Conservation (phyloP, 805 yeast species). For the Saturnispora halmiae region DNA sequence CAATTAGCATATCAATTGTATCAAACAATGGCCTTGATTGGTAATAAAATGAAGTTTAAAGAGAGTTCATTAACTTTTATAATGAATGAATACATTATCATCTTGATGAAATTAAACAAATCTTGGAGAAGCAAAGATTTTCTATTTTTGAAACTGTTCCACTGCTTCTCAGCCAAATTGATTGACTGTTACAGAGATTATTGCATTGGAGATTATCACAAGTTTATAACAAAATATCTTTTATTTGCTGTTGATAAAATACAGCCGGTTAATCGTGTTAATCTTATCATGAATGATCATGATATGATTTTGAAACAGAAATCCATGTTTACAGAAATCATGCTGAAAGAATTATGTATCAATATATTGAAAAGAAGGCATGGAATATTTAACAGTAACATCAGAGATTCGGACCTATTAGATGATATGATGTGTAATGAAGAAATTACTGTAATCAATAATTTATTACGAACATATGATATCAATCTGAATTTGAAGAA, state of each 20-base stretch:
- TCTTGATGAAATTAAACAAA: constrained; percentile 8
- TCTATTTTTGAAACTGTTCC: constrained; percentile 1
- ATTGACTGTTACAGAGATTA: constrained; percentile 1
- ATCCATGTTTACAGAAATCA: not conserved
- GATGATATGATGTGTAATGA: not conserved
- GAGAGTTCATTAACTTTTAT: constrained; percentile 9
- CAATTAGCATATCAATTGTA: constrained; percentile 17
- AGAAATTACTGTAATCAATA: constrained; percentile 1
- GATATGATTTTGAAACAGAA: constrained; percentile 5
- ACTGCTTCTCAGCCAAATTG: not conserved
- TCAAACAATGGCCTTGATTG: constrained; percentile 16
- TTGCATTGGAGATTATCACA: not conserved
- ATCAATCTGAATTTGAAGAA: constrained; percentile 1
- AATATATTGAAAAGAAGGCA: not conserved
- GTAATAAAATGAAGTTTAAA: not conserved
- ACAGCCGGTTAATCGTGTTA: not conserved
- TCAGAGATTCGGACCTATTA: not conserved
- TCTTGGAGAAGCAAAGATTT: constrained; percentile 1
- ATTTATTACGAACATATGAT: constrained; percentile 1
- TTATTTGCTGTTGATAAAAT: not conserved
- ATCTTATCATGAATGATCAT: not conserved
- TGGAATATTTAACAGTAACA: not conserved
- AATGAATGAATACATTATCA: constrained; percentile 16
- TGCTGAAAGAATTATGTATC: constrained; percentile 2
- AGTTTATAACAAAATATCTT: not conserved